Evolutionary conservation across 371 early-diverging fungal genomes (phyloP), one percentile per base, ranked within the genome.

Genomic region (Mortierella sp.): DNA sequence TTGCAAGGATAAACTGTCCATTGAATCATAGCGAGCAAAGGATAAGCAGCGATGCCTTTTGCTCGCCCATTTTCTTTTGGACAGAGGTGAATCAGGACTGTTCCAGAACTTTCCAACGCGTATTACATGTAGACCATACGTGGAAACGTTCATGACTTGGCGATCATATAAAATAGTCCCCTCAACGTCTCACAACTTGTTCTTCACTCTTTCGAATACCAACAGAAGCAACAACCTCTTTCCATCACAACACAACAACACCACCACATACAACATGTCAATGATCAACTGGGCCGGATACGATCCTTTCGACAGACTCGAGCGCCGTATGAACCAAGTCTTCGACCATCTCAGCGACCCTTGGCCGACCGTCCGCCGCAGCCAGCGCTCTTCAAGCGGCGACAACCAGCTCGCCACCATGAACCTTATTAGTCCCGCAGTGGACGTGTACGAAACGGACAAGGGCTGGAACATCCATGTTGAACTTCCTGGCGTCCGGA

Each of bases 401-500:
- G 75, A 79, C 9, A 71, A 16, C 55, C 57, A 54, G n/a, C 70
- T 75, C 50, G 58, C 70, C 78, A 72, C 45, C 21, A 57, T 60
- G 34, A 72, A 75, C 63, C 34, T 72, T 63, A 72, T 80, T n/a
- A 75, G 38, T 16, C 91, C 90, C 0, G 26, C 73, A 2, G 70
- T 89, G 50, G 91, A 91, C 75, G 80, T 91, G 57, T 75, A 80
- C 34, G 92, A 92, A 79, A 89, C 79, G 2, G 91, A 85, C 58
- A 88, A 88, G 52, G 84, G 80, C 45, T 88, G 82, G 79, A 70
- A 82, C 13, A 78, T 92, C 31, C 78, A 87, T 47, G 89, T 87
- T 34, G 92, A 92, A 21, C 73, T 92, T 70, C 93, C 93, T 16
- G 93, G 93, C 21, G 74, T 92, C 54, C 73, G 72, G 34, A 92